These are phyloP conservation scores for Rhododendron molle DNA, from an alignment of 148 eudicot species.

Conservation along the genomic window DNA sequence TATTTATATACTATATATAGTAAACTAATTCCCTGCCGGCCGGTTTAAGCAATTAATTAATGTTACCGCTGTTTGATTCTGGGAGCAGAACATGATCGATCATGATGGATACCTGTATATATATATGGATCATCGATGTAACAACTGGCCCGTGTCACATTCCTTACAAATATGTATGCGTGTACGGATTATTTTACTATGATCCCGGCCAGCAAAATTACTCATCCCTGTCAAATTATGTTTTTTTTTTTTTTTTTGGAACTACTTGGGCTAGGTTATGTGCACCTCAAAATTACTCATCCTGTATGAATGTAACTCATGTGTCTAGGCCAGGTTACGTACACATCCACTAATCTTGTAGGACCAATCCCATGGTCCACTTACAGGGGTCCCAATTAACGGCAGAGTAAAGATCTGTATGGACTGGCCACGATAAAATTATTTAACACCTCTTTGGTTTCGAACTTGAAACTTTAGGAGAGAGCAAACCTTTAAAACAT, in stretches of 20 bases:
- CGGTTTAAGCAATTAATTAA: not conserved
- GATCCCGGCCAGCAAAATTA: not conserved
- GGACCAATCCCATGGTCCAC: not conserved
- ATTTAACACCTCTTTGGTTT: too few relatives aligned
- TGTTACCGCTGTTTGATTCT: not conserved
- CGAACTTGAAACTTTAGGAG: too few relatives aligned
- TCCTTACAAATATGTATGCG: not conserved
- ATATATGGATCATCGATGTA: not conserved
- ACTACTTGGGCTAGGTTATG: too few relatives aligned
- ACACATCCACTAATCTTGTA: not conserved
- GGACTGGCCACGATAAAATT: too few relatives aligned
- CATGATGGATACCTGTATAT: not conserved
- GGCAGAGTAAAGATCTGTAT: too few relatives aligned
- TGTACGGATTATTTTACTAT: not conserved
- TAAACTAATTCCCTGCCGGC: not conserved
- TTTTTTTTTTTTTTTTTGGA: not conserved
- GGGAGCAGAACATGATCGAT: not conserved
- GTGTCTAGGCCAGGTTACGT: too few relatives aligned
- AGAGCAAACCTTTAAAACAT: not conserved
- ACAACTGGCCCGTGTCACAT: not conserved
- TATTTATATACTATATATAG: too few relatives aligned
- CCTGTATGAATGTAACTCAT: too few relatives aligned
- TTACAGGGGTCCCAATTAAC: not conserved
- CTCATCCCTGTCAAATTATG: not conserved
- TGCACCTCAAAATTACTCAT: not conserved